These are phyloP conservation scores for Porogramme epimiltina DNA, from an alignment of 1,284 basidiomycete species.

Conservation along the genomic window DNA sequence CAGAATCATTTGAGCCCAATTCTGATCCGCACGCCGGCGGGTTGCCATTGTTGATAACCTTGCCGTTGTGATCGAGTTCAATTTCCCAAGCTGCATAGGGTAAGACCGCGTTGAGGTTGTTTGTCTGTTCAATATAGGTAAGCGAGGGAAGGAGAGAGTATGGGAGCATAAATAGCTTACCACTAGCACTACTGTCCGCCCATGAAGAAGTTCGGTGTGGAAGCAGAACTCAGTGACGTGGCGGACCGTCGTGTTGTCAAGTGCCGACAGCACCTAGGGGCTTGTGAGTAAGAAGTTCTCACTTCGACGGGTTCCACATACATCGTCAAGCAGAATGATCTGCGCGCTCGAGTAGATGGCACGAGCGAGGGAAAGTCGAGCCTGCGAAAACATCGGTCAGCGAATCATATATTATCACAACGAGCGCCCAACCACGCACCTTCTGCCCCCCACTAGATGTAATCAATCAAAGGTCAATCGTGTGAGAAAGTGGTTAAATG, in stretches of 20 bases:
- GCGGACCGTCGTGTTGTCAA: constrained; percentile 66
- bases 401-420: not conserved
- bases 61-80: constrained; percentile 51
- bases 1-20: no score
- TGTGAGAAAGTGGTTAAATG: not conserved
- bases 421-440: constrained; percentile 37
- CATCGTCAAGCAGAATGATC: constrained; percentile 68
- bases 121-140: constrained; percentile 10
- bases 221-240: constrained; percentile 81
- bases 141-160: not conserved
- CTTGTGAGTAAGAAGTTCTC: not conserved
- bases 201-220: constrained; percentile 62
- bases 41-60: constrained; percentile 44
- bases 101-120: constrained; percentile 51
- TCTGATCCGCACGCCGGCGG: constrained; percentile 22
- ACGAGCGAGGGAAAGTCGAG: constrained; percentile 72
- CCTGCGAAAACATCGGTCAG: constrained; percentile 30
- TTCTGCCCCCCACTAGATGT: constrained; percentile 67
- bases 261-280: constrained; percentile 41
- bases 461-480: not conserved
- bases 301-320: constrained; percentile 27
- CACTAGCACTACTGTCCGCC: constrained; percentile 71
- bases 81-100: constrained; percentile 65
- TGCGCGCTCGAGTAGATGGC: constrained; percentile 66
- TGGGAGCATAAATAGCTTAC: constrained; percentile 38